Evolutionary conservation across 2,329 filamentous ascomycete species (phyloP).

Genomic region (Torrubiella hemipterigena): DNA sequence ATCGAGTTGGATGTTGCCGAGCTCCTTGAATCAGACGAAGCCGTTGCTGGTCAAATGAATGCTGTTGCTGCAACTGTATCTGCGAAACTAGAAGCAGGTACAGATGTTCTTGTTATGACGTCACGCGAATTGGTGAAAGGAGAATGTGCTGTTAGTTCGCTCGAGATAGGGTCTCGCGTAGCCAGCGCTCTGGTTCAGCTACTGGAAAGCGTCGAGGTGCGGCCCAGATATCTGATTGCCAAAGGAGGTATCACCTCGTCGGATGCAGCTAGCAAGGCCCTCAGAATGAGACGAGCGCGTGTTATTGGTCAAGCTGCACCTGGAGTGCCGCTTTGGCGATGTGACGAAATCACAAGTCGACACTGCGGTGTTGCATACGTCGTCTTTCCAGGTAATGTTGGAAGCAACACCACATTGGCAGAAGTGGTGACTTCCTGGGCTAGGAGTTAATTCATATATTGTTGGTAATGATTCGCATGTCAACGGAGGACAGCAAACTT

Average conservation of each 20-base stretch:
- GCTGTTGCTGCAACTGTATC: slow-evolving; percentile 5
- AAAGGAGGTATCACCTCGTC: slow-evolving; percentile 49
- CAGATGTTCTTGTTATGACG: slow-evolving; percentile 44
- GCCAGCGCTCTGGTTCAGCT: slow-evolving; percentile 36
- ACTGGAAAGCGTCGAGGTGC: slow-evolving; percentile 27
- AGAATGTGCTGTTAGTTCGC: slow-evolving; percentile 29
- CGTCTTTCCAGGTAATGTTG: slow-evolving; percentile 48
- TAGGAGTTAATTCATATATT: background rate
- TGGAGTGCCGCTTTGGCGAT: slow-evolving; percentile 45
- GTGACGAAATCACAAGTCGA: slow-evolving; percentile 35
- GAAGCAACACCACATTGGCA: slow-evolving; percentile 31
- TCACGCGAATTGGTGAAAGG: slow-evolving; percentile 32
- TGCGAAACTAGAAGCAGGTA: slow-evolving; percentile 22
- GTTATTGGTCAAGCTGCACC: slow-evolving; percentile 44
- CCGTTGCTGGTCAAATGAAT: slow-evolving; percentile 4
- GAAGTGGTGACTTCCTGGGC: slow-evolving; percentile 24
- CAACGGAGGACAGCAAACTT: too few relatives aligned
- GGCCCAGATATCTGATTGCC: slow-evolving; percentile 43
- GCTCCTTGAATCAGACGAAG: slow-evolving; percentile 5
- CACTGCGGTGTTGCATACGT: slow-evolving; percentile 40
- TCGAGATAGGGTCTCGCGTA: slow-evolving; percentile 37
- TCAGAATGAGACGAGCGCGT: slow-evolving; percentile 37
- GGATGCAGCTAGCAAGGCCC: slow-evolving; percentile 42
- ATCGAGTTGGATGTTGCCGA: slow-evolving; percentile 10
- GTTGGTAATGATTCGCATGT: too few relatives aligned